A percentile compares a stretch with the other conserved stretches of the same genome.
phyloP scores from a whole-genome alignment of 2,329 filamentous ascomycete genomes.

The Phialophora tarda region DNA sequence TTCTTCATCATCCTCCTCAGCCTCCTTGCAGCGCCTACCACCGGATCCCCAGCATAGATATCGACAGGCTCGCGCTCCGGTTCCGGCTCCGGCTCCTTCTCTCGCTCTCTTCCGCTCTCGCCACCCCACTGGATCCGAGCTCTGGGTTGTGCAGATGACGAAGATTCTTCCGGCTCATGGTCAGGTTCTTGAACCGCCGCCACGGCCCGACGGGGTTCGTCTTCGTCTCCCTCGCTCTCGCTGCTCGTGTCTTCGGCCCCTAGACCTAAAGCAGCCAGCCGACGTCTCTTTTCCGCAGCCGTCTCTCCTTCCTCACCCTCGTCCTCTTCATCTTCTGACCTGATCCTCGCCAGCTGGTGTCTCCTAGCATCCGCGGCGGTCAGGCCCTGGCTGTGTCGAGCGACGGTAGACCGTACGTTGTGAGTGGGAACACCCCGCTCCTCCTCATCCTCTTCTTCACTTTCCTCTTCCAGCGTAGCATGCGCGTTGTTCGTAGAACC shows the following conservation, averaged over 20 bases:
- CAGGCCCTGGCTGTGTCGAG: constrained; percentile 44
- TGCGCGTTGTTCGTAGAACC: constrained; percentile 18
- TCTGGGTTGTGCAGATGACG: constrained; percentile 40
- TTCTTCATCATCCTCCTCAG: constrained; percentile 34
- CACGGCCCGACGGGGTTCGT: constrained; percentile 31
- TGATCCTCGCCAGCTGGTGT: constrained; percentile 44
- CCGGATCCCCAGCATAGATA: constrained; percentile 34
- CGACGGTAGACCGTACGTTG: constrained; percentile 48
- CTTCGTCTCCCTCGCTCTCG: constrained; percentile 41
- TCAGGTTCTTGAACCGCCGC: constrained; percentile 36
- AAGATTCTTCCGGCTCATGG: constrained; percentile 12
- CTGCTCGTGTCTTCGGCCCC: constrained; percentile 40
- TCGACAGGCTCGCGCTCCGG: constrained; percentile 21
- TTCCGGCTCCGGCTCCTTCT: neutral
- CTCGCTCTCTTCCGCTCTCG: constrained; percentile 45
- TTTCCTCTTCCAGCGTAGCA: constrained; percentile 27
- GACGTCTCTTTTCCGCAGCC: constrained; percentile 53
- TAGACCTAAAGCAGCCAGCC: constrained; percentile 51
- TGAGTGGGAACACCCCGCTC: constrained; percentile 40
- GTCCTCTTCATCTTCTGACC: constrained; percentile 35
- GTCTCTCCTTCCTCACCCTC: constrained; percentile 50
- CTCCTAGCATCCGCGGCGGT: constrained; percentile 48
- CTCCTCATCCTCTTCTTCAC: constrained; percentile 32
- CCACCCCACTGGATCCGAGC: constrained; percentile 50
- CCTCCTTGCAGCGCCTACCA: constrained; percentile 32